Conservation (phyloP, 2,329 filamentous ascomycete species). For the Paecilomyces sp. region DNA sequence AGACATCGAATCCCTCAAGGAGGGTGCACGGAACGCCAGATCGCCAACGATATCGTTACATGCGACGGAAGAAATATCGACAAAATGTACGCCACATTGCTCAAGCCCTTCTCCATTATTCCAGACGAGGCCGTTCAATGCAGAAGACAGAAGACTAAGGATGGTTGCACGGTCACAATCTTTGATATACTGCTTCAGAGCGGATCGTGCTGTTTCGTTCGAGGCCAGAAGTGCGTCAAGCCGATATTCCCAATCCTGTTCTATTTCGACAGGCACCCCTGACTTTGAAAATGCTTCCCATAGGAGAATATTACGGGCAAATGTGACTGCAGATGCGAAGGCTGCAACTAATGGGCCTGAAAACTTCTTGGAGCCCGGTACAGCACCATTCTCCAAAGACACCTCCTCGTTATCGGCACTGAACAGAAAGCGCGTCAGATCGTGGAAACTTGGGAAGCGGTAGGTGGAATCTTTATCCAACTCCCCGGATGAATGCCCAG, state of each 20-base stretch:
- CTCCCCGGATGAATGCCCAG: constrained; percentile 45
- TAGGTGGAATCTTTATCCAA: constrained; percentile 40
- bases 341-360: constrained; percentile 38
- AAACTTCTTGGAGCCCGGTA: constrained; percentile 22
- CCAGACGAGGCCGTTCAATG: constrained; percentile 37
- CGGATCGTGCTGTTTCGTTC: constrained; percentile 57
- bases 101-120: constrained; percentile 34
- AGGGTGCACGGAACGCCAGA: constrained; percentile 43
- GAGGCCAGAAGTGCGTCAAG: constrained; percentile 66
- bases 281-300: constrained; percentile 47
- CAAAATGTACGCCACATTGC: constrained; percentile 43
- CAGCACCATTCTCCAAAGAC: constrained; percentile 25
- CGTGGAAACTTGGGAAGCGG: constrained; percentile 30
- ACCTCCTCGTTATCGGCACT: constrained; percentile 12
- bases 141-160: constrained; percentile 35
- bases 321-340: constrained; percentile 63
- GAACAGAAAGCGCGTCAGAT: constrained; percentile 26
- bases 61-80: constrained; percentile 49
- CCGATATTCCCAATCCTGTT: constrained; percentile 78
- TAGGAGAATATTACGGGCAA: constrained; percentile 57
- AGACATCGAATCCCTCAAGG: constrained; percentile 54
- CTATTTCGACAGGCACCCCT: constrained; percentile 46
- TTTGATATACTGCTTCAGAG: constrained; percentile 36
- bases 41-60: constrained; percentile 46
- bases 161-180: constrained; percentile 29